A percentile compares a stretch with the other conserved stretches of the same genome.
Evolutionary conservation across 257 asterid genomes (phyloP).

Genomic region (Paulownia fortunei): DNA sequence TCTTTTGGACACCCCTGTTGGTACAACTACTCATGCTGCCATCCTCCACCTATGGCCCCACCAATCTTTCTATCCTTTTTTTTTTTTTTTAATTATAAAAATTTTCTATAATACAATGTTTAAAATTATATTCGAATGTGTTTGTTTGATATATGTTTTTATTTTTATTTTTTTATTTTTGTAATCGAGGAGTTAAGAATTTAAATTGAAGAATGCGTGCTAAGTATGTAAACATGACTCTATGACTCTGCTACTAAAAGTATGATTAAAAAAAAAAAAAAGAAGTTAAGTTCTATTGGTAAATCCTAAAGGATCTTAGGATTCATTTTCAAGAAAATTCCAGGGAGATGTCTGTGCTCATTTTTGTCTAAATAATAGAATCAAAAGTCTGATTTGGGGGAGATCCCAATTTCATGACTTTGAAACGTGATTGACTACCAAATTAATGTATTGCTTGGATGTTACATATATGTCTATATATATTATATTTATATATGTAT

Average conservation of each 20-base stretch:
- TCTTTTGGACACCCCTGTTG: conserved; percentile 41
- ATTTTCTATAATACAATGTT: neutral
- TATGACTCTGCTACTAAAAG: neutral
- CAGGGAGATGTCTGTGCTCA: conserved; percentile 35
- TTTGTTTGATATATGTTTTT: neutral
- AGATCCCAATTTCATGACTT: conserved; percentile 39
- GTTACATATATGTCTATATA: neutral
- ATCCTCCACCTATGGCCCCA: conserved; percentile 36
- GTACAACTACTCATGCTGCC: conserved; percentile 44
- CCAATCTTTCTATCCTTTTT: neutral
- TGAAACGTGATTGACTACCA: conserved; percentile 42
- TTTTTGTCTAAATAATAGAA: conserved; percentile 38
- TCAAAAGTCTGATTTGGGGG: conserved; percentile 34
- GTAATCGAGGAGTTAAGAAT: too few species aligned
- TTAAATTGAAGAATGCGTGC: neutral
- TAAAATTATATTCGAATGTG: too few species aligned
- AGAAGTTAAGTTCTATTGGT: neutral
- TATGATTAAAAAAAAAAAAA: too few species aligned
- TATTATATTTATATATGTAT: neutral
- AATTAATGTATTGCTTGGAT: conserved; percentile 39
- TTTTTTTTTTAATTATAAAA: neutral
- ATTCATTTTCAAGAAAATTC: conserved; percentile 33
- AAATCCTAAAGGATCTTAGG: conserved; percentile 35
- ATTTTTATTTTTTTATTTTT: too few species aligned
- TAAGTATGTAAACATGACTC: too few species aligned